phyloP scores from a whole-genome alignment of 306 rosid species.

The Amphicarpaea edgeworthii region DNA sequence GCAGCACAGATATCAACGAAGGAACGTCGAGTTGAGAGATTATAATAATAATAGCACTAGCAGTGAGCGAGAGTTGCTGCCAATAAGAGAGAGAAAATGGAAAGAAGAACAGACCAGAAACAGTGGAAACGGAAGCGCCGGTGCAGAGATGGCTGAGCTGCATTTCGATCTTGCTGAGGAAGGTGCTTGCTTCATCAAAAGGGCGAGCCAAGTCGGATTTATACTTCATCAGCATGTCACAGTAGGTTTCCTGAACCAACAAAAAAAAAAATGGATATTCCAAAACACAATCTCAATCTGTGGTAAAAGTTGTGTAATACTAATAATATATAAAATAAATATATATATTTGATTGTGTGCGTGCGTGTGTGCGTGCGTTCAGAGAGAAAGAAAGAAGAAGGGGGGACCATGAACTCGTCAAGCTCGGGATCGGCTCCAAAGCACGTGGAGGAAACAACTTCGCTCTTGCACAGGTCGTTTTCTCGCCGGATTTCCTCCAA shows the following conservation, averaged over 20 bases:
- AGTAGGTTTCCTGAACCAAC: constrained; percentile 79
- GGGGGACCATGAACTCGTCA: constrained; percentile 86
- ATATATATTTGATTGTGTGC: neutral
- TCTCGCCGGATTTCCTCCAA: constrained; percentile 83
- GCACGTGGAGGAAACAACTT: constrained; percentile 83
- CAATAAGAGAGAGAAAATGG: neutral
- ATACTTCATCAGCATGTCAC: constrained; percentile 80
- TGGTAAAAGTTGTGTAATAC: constrained; percentile 42
- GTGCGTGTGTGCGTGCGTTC: neutral
- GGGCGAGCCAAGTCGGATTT: constrained; percentile 89
- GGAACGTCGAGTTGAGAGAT: constrained; percentile 42
- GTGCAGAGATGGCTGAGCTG: constrained; percentile 83
- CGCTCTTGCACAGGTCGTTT: constrained; percentile 64
- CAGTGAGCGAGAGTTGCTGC: neutral
- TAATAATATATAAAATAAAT: constrained; percentile 1
- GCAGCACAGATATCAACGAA: constrained; percentile 46
- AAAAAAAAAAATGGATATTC: neutral
- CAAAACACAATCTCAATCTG: constrained; percentile 38
- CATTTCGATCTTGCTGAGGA: constrained; percentile 84
- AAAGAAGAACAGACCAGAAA: constrained; percentile 70
- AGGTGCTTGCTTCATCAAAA: constrained; percentile 89
- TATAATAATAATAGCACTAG: constrained; percentile 14
- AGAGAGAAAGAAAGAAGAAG: constrained; percentile 12
- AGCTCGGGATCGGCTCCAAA: constrained; percentile 99
- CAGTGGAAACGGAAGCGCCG: constrained; percentile 60